Conservation (phyloP, 805 yeast genomes). For the Candida maesae region DNA sequence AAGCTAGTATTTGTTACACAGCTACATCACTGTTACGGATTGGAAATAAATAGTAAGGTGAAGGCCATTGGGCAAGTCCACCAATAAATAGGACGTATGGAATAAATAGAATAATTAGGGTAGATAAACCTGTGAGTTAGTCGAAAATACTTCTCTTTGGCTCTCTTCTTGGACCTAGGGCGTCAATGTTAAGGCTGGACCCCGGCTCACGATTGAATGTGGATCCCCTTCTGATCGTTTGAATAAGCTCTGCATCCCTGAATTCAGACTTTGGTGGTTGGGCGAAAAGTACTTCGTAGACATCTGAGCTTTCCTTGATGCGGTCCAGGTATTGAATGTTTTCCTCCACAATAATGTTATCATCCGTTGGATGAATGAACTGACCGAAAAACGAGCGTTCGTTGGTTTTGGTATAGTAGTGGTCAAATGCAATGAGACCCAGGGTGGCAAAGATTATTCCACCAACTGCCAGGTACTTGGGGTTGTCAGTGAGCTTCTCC, state of each 20-base stretch:
- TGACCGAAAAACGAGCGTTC: slow-evolving; percentile 16
- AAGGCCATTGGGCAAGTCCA: no score
- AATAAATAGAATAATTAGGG: no score
- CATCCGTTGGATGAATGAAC: slow-evolving; percentile 12
- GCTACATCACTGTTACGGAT: no score
- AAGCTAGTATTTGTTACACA: no score
- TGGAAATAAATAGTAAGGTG: slow-evolving; percentile 9
- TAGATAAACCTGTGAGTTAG: slow-evolving; percentile 1
- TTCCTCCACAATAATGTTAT: slow-evolving; percentile 3
- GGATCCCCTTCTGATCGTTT: slow-evolving; percentile 16
- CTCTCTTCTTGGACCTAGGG: slow-evolving; percentile 19
- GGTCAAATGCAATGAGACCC: slow-evolving; percentile 7
- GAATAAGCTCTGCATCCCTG: slow-evolving; percentile 10
- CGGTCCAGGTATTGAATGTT: slow-evolving; percentile 11
- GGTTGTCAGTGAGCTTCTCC: slow-evolving; percentile 15
- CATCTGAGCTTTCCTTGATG: slow-evolving; percentile 8
- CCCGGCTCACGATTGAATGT: slow-evolving; percentile 19
- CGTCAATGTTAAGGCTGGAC: slow-evolving; percentile 8
- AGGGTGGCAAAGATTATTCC: slow-evolving; percentile 9
- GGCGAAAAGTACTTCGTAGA: slow-evolving; percentile 12
- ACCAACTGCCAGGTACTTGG: slow-evolving; percentile 12
- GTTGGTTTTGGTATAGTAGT: slow-evolving; percentile 6
- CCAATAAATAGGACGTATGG: neutral
- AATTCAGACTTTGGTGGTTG: slow-evolving; percentile 11
- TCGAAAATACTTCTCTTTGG: slow-evolving; percentile 15